Conservation (phyloP, 805 yeast species). For the Schwanniomyces vanrijiae region DNA sequence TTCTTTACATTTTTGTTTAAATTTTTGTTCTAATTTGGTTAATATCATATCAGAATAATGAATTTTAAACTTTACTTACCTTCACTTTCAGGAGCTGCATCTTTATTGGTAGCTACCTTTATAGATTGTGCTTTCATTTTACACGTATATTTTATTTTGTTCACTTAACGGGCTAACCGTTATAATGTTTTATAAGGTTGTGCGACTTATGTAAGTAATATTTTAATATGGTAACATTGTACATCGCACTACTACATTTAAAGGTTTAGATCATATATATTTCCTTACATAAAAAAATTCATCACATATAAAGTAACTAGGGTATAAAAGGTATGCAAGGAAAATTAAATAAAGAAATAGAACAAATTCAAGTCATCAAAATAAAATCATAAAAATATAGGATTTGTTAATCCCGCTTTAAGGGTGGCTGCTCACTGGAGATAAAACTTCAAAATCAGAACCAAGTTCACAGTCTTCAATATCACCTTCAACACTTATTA, state of each 20-base stretch:
- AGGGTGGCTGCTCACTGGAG: constrained; percentile 17
- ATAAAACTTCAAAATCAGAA: constrained; percentile 40
- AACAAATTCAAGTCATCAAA: not conserved
- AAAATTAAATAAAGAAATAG: not conserved
- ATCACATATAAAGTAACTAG: not conserved
- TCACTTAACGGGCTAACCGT: not conserved
- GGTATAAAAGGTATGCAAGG: not conserved
- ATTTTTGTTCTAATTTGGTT: constrained; percentile 32
- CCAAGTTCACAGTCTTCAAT: constrained; percentile 27
- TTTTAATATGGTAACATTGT: no score
- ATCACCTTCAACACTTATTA: constrained; percentile 29
- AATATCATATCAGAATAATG: not conserved
- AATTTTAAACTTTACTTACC: constrained; percentile 25
- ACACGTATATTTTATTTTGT: not conserved
- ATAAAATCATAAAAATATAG: constrained; percentile 1
- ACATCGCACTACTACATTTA: not conserved
- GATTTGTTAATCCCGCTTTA: no score
- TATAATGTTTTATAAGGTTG: not conserved
- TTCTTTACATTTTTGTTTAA: constrained; percentile 68
- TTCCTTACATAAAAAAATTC: not conserved
- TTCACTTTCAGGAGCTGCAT: constrained; percentile 38
- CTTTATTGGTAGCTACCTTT: constrained; percentile 14
- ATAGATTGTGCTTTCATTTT: constrained; percentile 9
- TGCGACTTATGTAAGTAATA: no score
- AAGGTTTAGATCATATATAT: no score